These are phyloP conservation scores for Paratinospora sagittata DNA, from an alignment of 164 flowering plant species.

Conservation along the genomic window DNA sequence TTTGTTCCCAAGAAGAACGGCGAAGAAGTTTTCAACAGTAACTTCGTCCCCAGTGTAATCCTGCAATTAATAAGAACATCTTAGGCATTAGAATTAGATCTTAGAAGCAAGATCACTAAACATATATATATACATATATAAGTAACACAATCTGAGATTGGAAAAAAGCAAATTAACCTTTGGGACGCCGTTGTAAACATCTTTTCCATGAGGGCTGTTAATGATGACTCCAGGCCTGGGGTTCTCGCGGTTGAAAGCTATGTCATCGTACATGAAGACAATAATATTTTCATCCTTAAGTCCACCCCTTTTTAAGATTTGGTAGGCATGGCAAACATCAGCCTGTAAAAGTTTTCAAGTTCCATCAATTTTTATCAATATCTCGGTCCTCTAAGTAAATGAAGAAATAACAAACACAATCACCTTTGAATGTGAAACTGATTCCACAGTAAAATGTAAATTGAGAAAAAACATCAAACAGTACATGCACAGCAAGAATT, in stretches of 20 bases:
- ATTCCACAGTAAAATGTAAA: not conserved
- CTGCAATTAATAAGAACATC: slow-evolving; percentile 33
- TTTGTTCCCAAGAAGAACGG: slow-evolving; percentile 77
- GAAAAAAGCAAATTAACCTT: slow-evolving; percentile 47
- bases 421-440: not conserved
- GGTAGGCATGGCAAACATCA: slow-evolving; percentile 92
- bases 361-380: not conserved
- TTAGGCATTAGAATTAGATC: not conserved
- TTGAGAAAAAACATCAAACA: not conserved
- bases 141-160: not conserved
- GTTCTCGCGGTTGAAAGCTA: slow-evolving; percentile 60
- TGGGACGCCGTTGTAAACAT: slow-evolving; percentile 79
- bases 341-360: slow-evolving; percentile 34
- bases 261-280: slow-evolving; percentile 90
- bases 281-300: slow-evolving; percentile 86
- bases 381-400: not conserved
- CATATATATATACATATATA: too few species aligned
- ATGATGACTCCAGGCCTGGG: slow-evolving; percentile 80
- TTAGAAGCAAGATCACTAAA: not conserved
- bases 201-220: slow-evolving; percentile 65
- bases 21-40: slow-evolving; percentile 61
- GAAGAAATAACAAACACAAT: not conserved
- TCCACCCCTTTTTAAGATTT: slow-evolving; percentile 73
- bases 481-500: not conserved
- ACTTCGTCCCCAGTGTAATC: slow-evolving; percentile 79